Percentiles rank a stretch among this genome's conserved stretches.
Conservation (phyloP, 441 rosid species). For the Erodium chrysanthum region DNA sequence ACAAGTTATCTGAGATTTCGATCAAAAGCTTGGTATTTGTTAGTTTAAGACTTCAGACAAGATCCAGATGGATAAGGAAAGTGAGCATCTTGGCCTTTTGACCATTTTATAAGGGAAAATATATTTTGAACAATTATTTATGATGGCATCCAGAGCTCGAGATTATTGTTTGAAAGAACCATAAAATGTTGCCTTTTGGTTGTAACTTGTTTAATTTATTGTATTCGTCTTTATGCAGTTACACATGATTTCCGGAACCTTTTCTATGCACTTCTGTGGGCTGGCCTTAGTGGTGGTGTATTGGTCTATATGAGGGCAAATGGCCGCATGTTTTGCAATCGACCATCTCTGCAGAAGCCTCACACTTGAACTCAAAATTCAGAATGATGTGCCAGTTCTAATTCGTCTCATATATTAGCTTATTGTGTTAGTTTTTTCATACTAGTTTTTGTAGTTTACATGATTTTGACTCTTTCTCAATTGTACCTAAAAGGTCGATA, state of each 20-base stretch:
- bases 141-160: not conserved
- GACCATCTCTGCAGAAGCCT: constrained; percentile 89
- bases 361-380: constrained; percentile 32
- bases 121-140: not conserved
- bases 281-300: constrained; percentile 47
- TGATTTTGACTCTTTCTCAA: constrained; percentile 9
- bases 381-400: constrained; percentile 9
- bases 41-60: not conserved
- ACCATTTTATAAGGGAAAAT: not conserved
- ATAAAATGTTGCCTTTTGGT: not conserved
- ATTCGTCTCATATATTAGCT: constrained; percentile 11
- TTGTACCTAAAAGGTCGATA: not conserved
- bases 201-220: not conserved
- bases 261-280: constrained; percentile 69
- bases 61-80: not conserved
- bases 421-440: constrained; percentile 18
- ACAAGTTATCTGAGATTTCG: not conserved
- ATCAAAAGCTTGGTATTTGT: not conserved
- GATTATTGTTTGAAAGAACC: not conserved
- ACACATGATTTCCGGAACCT: constrained; percentile 45
- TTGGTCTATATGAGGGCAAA: constrained; percentile 63
- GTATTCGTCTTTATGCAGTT: constrained; percentile 36
- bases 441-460: not conserved
- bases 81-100: not conserved
- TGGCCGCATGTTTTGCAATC: constrained; percentile 87